Evolutionary conservation across 1,284 basidiomycete species (phyloP), one percentile per base, ranked within the genome.

Genomic region (Apiotrichum gamsii): DNA sequence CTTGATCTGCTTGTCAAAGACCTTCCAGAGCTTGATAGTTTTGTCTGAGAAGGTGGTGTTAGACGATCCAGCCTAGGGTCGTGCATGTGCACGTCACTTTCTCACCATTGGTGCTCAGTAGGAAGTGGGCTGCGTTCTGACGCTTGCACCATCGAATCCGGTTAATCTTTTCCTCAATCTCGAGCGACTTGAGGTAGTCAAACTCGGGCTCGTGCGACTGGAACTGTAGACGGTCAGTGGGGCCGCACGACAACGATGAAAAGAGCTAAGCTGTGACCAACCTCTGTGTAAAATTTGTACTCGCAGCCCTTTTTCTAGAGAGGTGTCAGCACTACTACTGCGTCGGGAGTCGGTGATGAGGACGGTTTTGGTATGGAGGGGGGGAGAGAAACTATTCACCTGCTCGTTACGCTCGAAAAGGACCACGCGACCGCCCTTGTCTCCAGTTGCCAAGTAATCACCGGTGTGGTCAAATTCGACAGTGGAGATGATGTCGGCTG

Each of bases 151-250:
- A 98, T 72, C 93, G 90, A 80, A 98, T 99, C 81, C 96, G 90
- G 79, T 98, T 98, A 80, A 98, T 98, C 84, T 99, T 98, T 79
- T 98, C 95, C 75, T 99, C 95, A 72, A 99, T 99, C 79, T 98
- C 95, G 60, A 98, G 79, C 25, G 90, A 95, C 78, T 99, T 99
- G 71, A 99, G 84, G 73, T 99, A 99, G 78, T 99, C 95, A 73
- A 99, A 99, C 73, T 99, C 95, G 50, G 95, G 95, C 73, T 99
- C 95, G 73, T 99, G 95, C 36, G 90, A 95, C 78, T 99, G 95
- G 71, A 98, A 73, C 70, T 73, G 40, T 9, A 18, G 14, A 34
- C 11, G 47, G 45, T 40, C 29, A 46, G 40, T 9, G 25, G 25
- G 13, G 5, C n/a, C n/a, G n/a, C n/a, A n/a, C n/a, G n/a, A n/a